Evolutionary conservation across 306 rosid genomes (phyloP).

Genomic region (Quercus glauca): DNA sequence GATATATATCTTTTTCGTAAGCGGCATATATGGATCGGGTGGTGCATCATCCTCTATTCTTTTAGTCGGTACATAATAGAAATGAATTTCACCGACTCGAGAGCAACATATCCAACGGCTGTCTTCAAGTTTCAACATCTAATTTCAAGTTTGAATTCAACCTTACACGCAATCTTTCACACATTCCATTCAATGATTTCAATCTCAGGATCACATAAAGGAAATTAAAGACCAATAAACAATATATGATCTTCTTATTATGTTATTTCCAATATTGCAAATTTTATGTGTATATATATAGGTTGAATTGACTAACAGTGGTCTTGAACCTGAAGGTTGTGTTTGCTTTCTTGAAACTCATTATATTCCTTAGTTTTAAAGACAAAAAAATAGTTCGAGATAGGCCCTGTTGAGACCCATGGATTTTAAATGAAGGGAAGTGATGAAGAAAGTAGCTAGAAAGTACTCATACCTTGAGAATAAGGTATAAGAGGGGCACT

Average conservation of each 20-base stretch:
- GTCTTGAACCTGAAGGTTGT: not conserved
- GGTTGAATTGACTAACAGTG: not conserved
- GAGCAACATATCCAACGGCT: not conserved
- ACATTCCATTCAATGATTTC: no score
- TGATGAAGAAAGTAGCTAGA: not conserved
- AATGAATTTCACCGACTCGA: not conserved
- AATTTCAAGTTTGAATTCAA: not conserved
- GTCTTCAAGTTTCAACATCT: not conserved
- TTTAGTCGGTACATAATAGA: not conserved
- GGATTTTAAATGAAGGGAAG: slow-evolving; percentile 1
- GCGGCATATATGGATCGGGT: not conserved
- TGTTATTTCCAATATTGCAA: no score
- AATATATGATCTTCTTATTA: no score
- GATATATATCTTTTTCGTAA: not conserved
- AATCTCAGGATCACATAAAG: no score
- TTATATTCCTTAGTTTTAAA: slow-evolving; percentile 20
- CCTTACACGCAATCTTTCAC: not conserved
- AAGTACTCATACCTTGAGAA: not conserved
- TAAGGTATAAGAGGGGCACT: not conserved
- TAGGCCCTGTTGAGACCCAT: not conserved
- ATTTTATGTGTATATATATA: no score
- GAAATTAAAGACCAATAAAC: no score
- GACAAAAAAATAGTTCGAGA: slow-evolving; percentile 18
- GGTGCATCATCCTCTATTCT: slow-evolving; percentile 2
- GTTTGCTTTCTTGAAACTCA: slow-evolving; percentile 9